Evolutionary conservation across 768 basidiomycete genomes (phyloP).

Genomic region (Agrocybe pediades): DNA sequence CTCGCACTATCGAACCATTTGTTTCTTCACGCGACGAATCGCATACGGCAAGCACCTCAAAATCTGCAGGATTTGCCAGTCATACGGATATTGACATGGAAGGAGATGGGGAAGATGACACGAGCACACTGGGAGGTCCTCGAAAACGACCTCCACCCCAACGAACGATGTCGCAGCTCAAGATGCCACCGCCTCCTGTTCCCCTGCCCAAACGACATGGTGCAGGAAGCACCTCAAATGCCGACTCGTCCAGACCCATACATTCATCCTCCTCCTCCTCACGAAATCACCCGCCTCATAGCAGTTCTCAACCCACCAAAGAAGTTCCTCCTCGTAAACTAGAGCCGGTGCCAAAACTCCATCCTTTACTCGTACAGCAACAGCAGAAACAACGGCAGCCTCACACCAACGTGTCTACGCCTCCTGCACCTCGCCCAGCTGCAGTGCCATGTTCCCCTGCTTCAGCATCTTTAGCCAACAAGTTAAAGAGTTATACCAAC

Average conservation of each 20-base stretch:
- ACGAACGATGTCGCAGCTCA: slow-evolving; percentile 16
- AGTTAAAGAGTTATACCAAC: background rate
- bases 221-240: background rate
- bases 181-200: slow-evolving; percentile 23
- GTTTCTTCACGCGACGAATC: background rate
- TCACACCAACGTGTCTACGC: slow-evolving; percentile 8
- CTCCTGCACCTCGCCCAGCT: background rate
- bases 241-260: background rate
- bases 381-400: slow-evolving; percentile 1
- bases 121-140: background rate
- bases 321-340: background rate
- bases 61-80: background rate
- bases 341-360: slow-evolving; percentile 7
- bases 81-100: slow-evolving; percentile 6
- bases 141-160: background rate
- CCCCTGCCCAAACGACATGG: slow-evolving; percentile 4
- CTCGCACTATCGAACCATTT: background rate
- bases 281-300: background rate
- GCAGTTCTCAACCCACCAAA: background rate
- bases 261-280: background rate
- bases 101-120: background rate
- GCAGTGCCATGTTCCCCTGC: slow-evolving; percentile 11
- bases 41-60: background rate
- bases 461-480: background rate
- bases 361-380: slow-evolving; percentile 14